These are phyloP conservation scores for Camellia oleifera DNA, from an alignment of 179 eudicot genomes.

Conservation along the genomic window DNA sequence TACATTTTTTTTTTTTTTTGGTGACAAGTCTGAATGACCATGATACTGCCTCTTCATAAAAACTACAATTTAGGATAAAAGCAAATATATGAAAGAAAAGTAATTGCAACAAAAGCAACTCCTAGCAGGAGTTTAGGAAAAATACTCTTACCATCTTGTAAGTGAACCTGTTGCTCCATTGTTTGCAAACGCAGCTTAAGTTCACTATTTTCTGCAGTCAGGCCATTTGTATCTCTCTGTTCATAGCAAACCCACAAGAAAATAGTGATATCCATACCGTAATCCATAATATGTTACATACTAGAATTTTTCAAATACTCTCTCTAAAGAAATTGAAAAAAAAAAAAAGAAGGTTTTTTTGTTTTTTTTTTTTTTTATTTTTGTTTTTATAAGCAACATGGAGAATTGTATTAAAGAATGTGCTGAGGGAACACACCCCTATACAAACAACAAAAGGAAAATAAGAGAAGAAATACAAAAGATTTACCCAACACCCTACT, in stretches of 20 bases:
- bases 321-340: background rate
- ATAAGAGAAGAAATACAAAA: too few relatives aligned
- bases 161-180: conserved; percentile 88
- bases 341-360: too few relatives aligned
- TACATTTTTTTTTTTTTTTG: too few relatives aligned
- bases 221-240: conserved; percentile 86
- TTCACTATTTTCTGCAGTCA: conserved; percentile 82
- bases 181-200: conserved; percentile 80
- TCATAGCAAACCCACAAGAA: conserved; percentile 7
- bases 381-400: too few relatives aligned
- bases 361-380: too few relatives aligned
- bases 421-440: too few relatives aligned
- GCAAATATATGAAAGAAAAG: background rate
- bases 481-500: too few relatives aligned
- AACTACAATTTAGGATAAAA: background rate
- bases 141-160: conserved; percentile 74
- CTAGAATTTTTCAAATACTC: too few relatives aligned
- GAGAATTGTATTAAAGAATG: too few relatives aligned
- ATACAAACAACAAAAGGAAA: too few relatives aligned
- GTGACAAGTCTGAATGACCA: too few relatives aligned
- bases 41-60: background rate
- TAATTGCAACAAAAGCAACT: background rate
- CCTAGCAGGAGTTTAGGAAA: background rate
- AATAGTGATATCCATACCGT: conserved; percentile 6
- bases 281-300: background rate